These are phyloP conservation scores for Raphidocelis subcapitata DNA, from an alignment of 139 green algal genomes.

Conservation along the genomic window DNA sequence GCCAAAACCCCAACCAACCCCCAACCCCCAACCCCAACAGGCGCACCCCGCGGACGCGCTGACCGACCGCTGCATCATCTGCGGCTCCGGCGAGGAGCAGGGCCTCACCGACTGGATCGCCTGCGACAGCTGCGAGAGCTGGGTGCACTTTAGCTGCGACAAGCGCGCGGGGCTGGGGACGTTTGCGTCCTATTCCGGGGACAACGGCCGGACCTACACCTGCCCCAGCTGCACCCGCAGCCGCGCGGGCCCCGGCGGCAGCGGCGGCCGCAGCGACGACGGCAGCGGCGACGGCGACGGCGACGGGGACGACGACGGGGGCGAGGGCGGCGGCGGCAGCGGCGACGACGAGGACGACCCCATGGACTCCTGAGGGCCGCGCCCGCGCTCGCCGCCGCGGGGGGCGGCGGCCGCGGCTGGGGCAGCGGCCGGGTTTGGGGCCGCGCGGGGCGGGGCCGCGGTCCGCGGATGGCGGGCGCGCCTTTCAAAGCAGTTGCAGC, in stretches of 20 bases:
- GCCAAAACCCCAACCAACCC: background rate
- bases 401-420: too few relatives aligned
- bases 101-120: constrained; percentile 57
- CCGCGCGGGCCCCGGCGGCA: constrained; percentile 4
- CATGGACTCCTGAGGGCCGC: too few relatives aligned
- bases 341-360: background rate
- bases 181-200: constrained; percentile 57
- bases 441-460: too few relatives aligned
- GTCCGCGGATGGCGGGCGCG: too few relatives aligned
- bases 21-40: constrained; percentile 11
- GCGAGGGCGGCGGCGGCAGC: background rate
- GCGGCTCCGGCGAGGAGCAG: constrained; percentile 48
- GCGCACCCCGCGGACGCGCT: constrained; percentile 62
- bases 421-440: too few relatives aligned
- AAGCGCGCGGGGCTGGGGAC: constrained; percentile 40
- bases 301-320: background rate
- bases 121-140: constrained; percentile 60
- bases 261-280: background rate
- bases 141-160: constrained; percentile 69
- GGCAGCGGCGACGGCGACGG: constrained; percentile 14
- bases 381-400: too few relatives aligned
- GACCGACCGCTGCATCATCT: constrained; percentile 53
- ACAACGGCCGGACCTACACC: constrained; percentile 42
- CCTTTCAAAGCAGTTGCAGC: too few relatives aligned
- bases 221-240: constrained; percentile 47